Base-by-base conservation (phyloP, 1,284 basidiomycete species). In the Fomitopsis palustris region DNA sequence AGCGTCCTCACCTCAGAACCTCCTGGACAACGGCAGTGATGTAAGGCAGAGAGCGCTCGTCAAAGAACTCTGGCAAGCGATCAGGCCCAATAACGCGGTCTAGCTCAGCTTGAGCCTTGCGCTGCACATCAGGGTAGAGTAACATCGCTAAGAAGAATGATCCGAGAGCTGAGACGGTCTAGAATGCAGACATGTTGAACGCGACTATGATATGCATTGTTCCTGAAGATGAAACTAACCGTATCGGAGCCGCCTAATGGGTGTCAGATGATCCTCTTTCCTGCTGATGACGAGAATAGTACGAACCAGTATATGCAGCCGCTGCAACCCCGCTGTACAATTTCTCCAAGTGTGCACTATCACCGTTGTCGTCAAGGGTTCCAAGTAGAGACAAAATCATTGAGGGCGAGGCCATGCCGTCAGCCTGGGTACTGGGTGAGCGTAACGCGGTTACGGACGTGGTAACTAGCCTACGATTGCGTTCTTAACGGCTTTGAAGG, bases 11-110 rank as follows among this genome's bases (percentile, higher is more conserved):
- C 53, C 79, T 69, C 54, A 80, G 59, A 27, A 75, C 69, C 62
- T 82, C 80, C 60, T 76, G 74, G n/a, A 79, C 65, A 4, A 79
- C 59, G 0, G 75, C 77, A n/a, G 75, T 67, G 17, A 78, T 66
- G 60, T 79, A 80, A 4, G 77, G 75, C 19, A 80, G 61, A 9
- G 61, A 65, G 1, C 65, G 62, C n/a, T 74, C 64, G 54, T 81
- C 80, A 12, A 69, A 68, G 53, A 78, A 73, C 3, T 72, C 69
- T 0, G 80, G 80, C 16, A 81, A 66, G 31, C 78, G 68, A 39
- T 75, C 72, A n/a, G 57, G 54, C 14, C 72, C 70, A 49, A 79
- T 64, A 9, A 79, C 75, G 4, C 66, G 60, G 62, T 79, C 77
- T 7, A 81, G 61, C 60, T 80, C 77, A 51, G 67, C 70, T 54